These are phyloP conservation scores for Marsdenia floribunda DNA, from an alignment of 257 asterid genomes.

Conservation along the genomic window DNA sequence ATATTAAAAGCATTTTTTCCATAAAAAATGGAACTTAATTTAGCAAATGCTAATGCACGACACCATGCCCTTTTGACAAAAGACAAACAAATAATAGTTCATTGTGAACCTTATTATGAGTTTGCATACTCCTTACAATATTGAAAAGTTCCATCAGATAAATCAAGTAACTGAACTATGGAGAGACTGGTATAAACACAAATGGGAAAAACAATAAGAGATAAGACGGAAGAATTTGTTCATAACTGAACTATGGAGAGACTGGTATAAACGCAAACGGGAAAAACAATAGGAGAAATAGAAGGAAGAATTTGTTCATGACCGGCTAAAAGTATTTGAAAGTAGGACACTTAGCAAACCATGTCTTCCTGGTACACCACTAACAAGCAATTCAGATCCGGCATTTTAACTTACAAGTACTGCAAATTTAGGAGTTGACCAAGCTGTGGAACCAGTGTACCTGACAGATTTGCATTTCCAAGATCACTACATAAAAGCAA, in stretches of 20 bases:
- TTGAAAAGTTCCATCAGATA: not conserved
- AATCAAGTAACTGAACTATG: not conserved
- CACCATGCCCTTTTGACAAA: not conserved
- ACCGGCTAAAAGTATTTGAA: not conserved
- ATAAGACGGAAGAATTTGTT: not conserved
- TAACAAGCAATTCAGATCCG: not conserved
- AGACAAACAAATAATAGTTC: not conserved
- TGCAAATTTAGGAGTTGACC: constrained; percentile 71
- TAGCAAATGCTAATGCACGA: not conserved
- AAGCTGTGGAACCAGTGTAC: constrained; percentile 82
- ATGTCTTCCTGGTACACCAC: not conserved
- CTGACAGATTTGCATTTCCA: constrained; percentile 93
- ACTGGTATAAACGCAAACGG: not conserved
- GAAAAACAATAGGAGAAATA: not conserved
- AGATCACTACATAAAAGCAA: constrained; percentile 63
- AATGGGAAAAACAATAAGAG: not conserved
- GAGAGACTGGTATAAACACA: not conserved
- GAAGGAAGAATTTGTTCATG: not conserved
- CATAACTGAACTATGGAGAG: not conserved
- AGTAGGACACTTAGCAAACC: not conserved
- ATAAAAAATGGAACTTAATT: not conserved
- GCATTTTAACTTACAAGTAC: constrained; percentile 68
- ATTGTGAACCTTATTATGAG: not conserved
- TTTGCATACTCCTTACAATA: not conserved
- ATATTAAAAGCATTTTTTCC: not conserved